Evolutionary conservation across 805 yeast genomes (phyloP).

Genomic region (Ogataea ganodermae): DNA sequence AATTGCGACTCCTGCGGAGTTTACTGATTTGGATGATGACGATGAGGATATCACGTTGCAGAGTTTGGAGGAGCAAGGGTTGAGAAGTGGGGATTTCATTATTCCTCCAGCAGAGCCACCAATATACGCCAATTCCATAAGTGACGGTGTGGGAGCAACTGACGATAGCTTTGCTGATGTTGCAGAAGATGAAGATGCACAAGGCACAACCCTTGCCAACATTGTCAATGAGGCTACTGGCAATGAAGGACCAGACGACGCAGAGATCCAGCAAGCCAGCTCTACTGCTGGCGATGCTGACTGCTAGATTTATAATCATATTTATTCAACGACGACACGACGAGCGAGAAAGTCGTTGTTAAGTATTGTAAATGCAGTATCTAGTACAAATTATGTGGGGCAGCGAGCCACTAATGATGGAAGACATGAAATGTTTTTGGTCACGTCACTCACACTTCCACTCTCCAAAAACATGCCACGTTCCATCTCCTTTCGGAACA

Average conservation of each 20-base stretch:
- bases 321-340: neutral
- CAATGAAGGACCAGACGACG: too few species aligned
- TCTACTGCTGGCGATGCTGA: neutral
- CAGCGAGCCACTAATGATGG: neutral
- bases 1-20: constrained; percentile 28
- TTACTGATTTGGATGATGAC: constrained; percentile 36
- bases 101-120: constrained; percentile 23
- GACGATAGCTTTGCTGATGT: neutral
- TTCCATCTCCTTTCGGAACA: constrained; percentile 72
- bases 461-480: constrained; percentile 90
- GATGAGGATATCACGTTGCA: constrained; percentile 33
- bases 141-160: neutral
- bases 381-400: too few species aligned
- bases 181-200: too few species aligned
- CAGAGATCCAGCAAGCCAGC: too few species aligned
- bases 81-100: constrained; percentile 21
- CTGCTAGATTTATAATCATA: neutral
- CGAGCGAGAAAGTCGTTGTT: too few species aligned
- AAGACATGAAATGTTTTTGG: constrained; percentile 15
- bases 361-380: too few species aligned
- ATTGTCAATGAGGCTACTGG: neutral
- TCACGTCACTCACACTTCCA: constrained; percentile 63
- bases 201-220: too few species aligned
- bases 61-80: constrained; percentile 27
- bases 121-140: constrained; percentile 6